Percentiles rank a stretch among this genome's conserved stretches.
phyloP scores from a whole-genome alignment of 495 filamentous ascomycete genomes.

The Lophiostoma macrostomum region DNA sequence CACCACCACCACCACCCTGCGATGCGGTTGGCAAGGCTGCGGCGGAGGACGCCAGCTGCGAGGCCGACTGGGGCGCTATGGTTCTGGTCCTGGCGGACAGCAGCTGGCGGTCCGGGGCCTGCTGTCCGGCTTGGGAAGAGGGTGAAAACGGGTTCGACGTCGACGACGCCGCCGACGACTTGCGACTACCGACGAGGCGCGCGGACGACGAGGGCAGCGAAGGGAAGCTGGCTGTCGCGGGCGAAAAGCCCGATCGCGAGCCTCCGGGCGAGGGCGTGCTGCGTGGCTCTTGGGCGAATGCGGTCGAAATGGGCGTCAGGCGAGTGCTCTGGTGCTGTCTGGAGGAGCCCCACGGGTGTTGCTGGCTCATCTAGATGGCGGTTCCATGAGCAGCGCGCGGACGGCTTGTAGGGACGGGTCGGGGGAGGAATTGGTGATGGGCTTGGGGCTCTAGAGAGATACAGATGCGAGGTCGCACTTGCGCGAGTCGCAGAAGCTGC shows the following conservation, averaged over 20 bases:
- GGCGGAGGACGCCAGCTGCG: slow-evolving; percentile 61
- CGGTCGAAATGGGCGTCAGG: slow-evolving; percentile 63
- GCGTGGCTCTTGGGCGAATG: slow-evolving; percentile 42
- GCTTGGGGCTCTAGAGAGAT: not conserved
- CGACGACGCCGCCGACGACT: slow-evolving; percentile 50
- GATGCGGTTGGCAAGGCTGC: slow-evolving; percentile 51
- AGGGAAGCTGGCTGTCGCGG: slow-evolving; percentile 53
- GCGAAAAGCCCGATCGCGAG: slow-evolving; percentile 46
- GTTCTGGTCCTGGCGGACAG: slow-evolving; percentile 60
- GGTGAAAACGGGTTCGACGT: slow-evolving; percentile 53
- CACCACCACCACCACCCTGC: slow-evolving; percentile 55
- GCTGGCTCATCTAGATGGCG: slow-evolving; percentile 50
- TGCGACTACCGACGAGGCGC: slow-evolving; percentile 50
- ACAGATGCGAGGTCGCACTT: slow-evolving; percentile 4
- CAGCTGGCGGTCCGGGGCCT: slow-evolving; percentile 50
- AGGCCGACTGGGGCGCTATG: slow-evolving; percentile 58
- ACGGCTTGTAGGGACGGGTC: slow-evolving; percentile 41
- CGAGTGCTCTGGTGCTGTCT: slow-evolving; percentile 53
- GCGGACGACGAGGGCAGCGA: slow-evolving; percentile 53
- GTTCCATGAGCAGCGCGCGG: slow-evolving; percentile 61
- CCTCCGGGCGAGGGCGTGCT: slow-evolving; percentile 48
- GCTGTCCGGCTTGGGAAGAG: slow-evolving; percentile 60
- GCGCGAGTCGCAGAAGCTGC: no score
- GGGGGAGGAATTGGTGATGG: slow-evolving; percentile 5
- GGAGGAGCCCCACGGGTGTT: slow-evolving; percentile 60